Conservation (phyloP, 2,329 filamentous ascomycete species). For the Microsporum ferrugineum region DNA sequence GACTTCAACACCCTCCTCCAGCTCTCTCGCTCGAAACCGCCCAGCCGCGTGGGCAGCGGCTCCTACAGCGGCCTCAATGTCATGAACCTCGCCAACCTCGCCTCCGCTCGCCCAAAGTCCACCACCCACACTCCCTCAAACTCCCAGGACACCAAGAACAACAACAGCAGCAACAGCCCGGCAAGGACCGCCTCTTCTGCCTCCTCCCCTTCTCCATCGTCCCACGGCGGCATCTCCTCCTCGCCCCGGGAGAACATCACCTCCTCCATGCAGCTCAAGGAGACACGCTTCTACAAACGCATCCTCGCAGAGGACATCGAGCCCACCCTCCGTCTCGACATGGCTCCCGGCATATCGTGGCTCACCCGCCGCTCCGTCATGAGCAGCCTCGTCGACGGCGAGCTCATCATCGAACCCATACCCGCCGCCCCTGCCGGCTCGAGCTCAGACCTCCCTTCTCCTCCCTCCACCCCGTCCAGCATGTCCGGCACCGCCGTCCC, state of each 20-base stretch:
- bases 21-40: conserved; percentile 50
- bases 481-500: conserved; percentile 43
- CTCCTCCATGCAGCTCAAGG: conserved; percentile 55
- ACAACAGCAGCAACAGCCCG: not conserved
- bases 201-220: conserved; percentile 30
- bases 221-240: conserved; percentile 30
- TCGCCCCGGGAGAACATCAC: conserved; percentile 33
- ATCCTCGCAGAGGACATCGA: conserved; percentile 83
- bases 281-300: conserved; percentile 89
- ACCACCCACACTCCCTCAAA: conserved; percentile 49
- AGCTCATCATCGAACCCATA: conserved; percentile 79
- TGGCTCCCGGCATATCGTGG: conserved; percentile 86
- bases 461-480: not conserved
- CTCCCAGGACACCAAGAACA: conserved; percentile 26
- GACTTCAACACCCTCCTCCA: conserved; percentile 73
- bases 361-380: conserved; percentile 76
- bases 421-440: conserved; percentile 40
- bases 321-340: conserved; percentile 79
- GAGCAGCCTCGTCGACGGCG: conserved; percentile 70
- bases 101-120: conserved; percentile 21
- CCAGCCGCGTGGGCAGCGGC: conserved; percentile 60
- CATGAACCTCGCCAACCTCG: conserved; percentile 42
- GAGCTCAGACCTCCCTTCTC: not conserved
- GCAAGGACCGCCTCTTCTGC: conserved; percentile 38
- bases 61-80: conserved; percentile 55